Evolutionary conservation across 2,329 filamentous ascomycete genomes (phyloP), one percentile per base, ranked within the genome.

Genomic region (Neofusicoccum cordaticola): DNA sequence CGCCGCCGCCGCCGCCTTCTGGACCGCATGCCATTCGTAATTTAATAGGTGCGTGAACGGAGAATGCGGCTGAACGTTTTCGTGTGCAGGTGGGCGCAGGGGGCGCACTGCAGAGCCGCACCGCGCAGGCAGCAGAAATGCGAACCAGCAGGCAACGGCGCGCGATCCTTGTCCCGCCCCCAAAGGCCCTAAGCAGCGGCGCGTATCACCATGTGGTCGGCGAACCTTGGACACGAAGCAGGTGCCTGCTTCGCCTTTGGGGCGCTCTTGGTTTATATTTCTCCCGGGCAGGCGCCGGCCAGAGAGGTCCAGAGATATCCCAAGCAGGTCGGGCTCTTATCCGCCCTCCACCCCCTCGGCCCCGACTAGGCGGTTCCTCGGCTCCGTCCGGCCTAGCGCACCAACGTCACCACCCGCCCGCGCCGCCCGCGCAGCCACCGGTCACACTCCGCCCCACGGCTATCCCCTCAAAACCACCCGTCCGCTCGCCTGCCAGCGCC

Each of bases 101-200:
- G 41, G 56, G 41, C 27, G 56, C n/a, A 7, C 13, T 2, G 22
- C 12, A 35, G 56, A 60, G 56, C 56, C 56, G 56, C 56, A 47
- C 15, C 27, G 13, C 17, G 41, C 35, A 63, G 61, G 61, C 61
- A 63, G 61, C 61, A 53, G 41, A 42, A 63, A 52, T 63, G 61
- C 61, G 61, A 63, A 63, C 61, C 61, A 51, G 61, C 56, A 60
- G 56, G 56, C 56, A 60, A 60, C 41, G 27, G 13, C 22, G 4
- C 9, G 22, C 53, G 6, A 19, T 19, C 53, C 15, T 22, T 19
- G 27, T 13, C 15, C 41, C 12, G 27, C 39, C 52, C 50, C 50
- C 35, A 42, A 35, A 15, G 19, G 17, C 53, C 39, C 41, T 7
- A 15, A 44, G 41, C 41, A n/a, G 12, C 15, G 41, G 41, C 41